A percentile compares a stretch with the other conserved stretches of the same genome.
Evolutionary conservation across 306 rosid genomes (phyloP).

Genomic region (Erythrophleum fordii): DNA sequence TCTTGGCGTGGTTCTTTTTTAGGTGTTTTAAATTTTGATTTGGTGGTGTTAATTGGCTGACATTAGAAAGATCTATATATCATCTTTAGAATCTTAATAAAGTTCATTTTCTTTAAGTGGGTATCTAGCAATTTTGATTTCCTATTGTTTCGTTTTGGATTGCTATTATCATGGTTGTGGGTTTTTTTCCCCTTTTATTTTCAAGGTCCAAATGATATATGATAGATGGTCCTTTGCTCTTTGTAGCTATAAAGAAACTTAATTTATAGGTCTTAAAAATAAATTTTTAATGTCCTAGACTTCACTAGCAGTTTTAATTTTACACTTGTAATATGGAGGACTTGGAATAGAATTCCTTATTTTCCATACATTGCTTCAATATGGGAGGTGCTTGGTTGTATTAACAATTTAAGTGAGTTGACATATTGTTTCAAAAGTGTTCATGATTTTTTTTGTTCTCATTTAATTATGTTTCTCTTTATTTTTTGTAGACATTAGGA

Average conservation of each 20-base stretch:
- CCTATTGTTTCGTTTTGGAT: neutral
- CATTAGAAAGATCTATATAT: neutral
- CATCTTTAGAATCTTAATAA: neutral
- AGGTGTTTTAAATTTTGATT: neutral
- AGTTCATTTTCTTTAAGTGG: constrained; percentile 29
- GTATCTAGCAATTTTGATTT: too few relatives aligned
- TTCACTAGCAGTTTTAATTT: neutral
- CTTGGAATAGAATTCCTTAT: neutral
- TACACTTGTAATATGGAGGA: neutral
- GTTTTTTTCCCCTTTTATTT: neutral
- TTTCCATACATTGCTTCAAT: neutral
- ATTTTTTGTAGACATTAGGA: constrained; percentile 8
- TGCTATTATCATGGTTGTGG: neutral
- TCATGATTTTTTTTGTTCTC: neutral
- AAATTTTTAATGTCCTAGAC: neutral
- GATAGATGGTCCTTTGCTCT: neutral
- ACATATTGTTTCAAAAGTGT: neutral
- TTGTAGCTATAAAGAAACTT: neutral
- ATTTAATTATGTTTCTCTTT: neutral
- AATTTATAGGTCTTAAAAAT: neutral
- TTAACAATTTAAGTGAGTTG: constrained; percentile 35
- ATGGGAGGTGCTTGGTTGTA: constrained; percentile 26
- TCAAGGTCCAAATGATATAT: neutral
- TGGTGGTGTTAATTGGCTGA: neutral
- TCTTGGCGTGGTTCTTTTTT: neutral